Evolutionary conservation across 805 yeast species (phyloP), one percentile per base, ranked within the genome.

Genomic region (Nakazawaea holstii): DNA sequence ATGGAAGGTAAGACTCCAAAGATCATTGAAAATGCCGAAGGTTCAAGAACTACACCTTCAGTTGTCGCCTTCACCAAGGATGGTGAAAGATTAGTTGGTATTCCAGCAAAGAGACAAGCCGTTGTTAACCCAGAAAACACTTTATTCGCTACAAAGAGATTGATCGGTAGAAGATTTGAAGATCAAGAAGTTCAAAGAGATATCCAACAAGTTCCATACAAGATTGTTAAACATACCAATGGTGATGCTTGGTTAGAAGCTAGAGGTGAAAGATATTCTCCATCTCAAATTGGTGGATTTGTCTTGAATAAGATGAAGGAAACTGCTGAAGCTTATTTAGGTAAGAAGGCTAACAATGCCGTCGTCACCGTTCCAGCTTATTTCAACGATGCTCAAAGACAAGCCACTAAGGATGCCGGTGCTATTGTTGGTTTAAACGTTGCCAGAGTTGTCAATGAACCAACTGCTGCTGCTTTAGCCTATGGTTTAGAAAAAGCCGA

Each of bases 391-490:
- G 87, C 95, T 55, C 95, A 86, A 74, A 82, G 95, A 72, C 95
- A 87, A 73, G 95, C 95, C 57, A 86, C 95, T 67, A 90, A 90
- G 77, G 96, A 90, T 69, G 97, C 97, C 46, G 97, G 97, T 78
- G 92, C 89, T 70, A 90, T 90, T 73, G 96, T 89, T 58, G 97
- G 97, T 52, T 77, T 90, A 65, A 89, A 89, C 73, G 91, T 86
- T 56, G 77, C 87, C 64, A 81, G 95, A 72, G 95, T 86, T 55
- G 94, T 86, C 55, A 86, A 86, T 75, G 95, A 86, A 77, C 95
- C 95, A 61, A 85, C 94, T 54, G 94, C 94, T 54, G 94, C 97
- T 55, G 96, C 97, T 54, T 76, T 89, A 62, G 97, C 97, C 55
- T 89, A 89, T 71, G 97, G 97, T 74, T 76, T 89, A 62, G 96